These are phyloP conservation scores for Westerdykella aurantiaca DNA, from an alignment of 2,329 filamentous ascomycete genomes.

Conservation along the genomic window DNA sequence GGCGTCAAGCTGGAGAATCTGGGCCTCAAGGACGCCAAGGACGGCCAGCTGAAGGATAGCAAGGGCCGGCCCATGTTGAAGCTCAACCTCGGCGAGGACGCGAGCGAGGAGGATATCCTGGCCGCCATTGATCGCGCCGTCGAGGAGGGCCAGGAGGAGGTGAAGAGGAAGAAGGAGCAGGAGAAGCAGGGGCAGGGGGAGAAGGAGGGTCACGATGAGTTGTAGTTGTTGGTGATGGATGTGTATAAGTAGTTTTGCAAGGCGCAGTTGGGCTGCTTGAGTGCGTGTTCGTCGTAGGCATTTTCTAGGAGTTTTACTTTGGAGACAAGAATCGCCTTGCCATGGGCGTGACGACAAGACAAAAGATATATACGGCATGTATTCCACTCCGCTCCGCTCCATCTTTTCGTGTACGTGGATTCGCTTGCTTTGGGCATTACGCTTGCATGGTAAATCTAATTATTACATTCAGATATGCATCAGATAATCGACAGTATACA, in stretches of 20 bases:
- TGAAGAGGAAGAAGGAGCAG: neutral
- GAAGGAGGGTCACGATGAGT: slow-evolving; percentile 6
- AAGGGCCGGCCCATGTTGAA: slow-evolving; percentile 19
- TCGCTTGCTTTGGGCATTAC: too few relatives aligned
- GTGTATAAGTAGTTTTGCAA: neutral
- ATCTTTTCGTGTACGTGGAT: too few relatives aligned
- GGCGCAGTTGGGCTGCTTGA: neutral
- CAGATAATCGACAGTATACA: neutral
- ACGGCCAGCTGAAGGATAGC: slow-evolving; percentile 18
- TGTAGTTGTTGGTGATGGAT: slow-evolving; percentile 1
- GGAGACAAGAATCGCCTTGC: neutral
- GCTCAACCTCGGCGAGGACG: slow-evolving; percentile 18
- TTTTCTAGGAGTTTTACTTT: neutral
- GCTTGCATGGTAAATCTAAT: too few relatives aligned
- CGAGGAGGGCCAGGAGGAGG: slow-evolving; percentile 11
- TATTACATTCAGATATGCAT: too few relatives aligned
- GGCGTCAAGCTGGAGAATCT: slow-evolving; percentile 18
- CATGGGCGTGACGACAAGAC: neutral
- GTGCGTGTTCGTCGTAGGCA: neutral
- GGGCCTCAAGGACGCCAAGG: slow-evolving; percentile 3
- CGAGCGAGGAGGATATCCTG: slow-evolving; percentile 42
- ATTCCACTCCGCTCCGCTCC: neutral
- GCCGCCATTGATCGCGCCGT: slow-evolving; percentile 44
- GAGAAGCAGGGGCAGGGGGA: slow-evolving; percentile 2
- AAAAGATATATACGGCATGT: neutral